Percentiles rank a stretch among this genome's conserved stretches.
phyloP scores from a whole-genome alignment of 2,329 filamentous ascomycete species.

The Claviceps humidiphila region DNA sequence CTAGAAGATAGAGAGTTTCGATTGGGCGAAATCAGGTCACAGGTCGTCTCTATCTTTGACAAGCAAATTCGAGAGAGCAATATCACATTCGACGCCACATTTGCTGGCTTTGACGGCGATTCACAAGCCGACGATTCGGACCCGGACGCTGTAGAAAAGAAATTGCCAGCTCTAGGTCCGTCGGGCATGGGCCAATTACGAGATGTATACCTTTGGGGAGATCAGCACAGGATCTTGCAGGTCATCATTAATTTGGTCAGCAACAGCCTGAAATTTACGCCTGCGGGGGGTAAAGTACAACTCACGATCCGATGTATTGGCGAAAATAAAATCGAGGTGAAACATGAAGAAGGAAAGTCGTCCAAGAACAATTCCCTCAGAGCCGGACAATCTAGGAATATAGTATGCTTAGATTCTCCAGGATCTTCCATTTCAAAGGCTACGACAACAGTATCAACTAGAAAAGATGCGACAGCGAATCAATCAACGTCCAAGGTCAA shows the following conservation, averaged over 20 bases:
- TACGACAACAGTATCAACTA: conserved; percentile 9
- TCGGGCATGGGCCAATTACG: conserved; percentile 55
- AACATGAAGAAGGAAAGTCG: conserved; percentile 32
- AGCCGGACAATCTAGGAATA: conserved; percentile 28
- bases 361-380: conserved; percentile 29
- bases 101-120: conserved; percentile 30
- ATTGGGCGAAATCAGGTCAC: conserved; percentile 69
- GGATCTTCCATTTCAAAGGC: conserved; percentile 36
- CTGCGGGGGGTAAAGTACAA: conserved; percentile 58
- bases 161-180: conserved; percentile 47
- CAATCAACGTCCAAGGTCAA: conserved; percentile 43
- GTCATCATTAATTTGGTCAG: conserved; percentile 90
- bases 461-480: conserved; percentile 31
- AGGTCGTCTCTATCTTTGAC: conserved; percentile 76
- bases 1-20: conserved; percentile 79
- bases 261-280: conserved; percentile 87
- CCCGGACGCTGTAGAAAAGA: conserved; percentile 19
- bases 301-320: conserved; percentile 63
- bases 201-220: conserved; percentile 85
- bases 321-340: conserved; percentile 31
- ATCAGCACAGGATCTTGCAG: conserved; percentile 80
- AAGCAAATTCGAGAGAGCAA: conserved; percentile 73
- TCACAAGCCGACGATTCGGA: conserved; percentile 19
- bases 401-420: conserved; percentile 35
- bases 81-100: conserved; percentile 61